Base-by-base conservation (phyloP, 208 protist genomes). In the Tritrichomonas foetus region DNA sequence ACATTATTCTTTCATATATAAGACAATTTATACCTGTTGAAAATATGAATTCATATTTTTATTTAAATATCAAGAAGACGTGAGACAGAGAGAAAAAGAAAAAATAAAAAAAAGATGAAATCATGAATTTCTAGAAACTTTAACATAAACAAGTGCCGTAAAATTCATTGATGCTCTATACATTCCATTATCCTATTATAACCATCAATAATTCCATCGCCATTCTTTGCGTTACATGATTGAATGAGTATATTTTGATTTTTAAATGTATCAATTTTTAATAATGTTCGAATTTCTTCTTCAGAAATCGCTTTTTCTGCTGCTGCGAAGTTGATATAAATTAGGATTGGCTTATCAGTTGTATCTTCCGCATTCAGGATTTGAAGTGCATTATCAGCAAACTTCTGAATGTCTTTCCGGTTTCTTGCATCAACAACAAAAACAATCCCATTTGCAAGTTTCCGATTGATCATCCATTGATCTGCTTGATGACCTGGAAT, bases 401-500 rank as follows among this genome's bases (percentile, higher is more conserved):
- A 82, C 8, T 0, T 20, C 30, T 47, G 11, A 14, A 82, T 50
- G n/a, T 82, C 74, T 30, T 82, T 82, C 30, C 41, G 20, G 50
- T 82, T 50, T 50, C 33, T 47, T 53, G 74, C 33, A 82, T 82
- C 74, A 50, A 82, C 39, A 50, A 82, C 74, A 82, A 82, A 82
- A 50, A 82, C 74, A 8, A 82, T 82, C 50, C 74, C 74, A 39
- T 39, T 50, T 50, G 39, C 39, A 16, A 22, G 27, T 30, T 82
- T 82, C 47, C 41, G n/a, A 50, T 82, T 50, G 30, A 20, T 50
- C 3, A 39, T 50, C 74, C 74, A 82, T 50, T 82, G n/a, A 22
- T 30, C 33, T 27, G 14, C 30, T 16, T 82, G 39, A 11, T 41
- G 33, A 8, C 74, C 74, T 9, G 74, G 50, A 49, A 82, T 39